These are phyloP conservation scores for Annona cherimola DNA, from an alignment of 164 flowering plant genomes.

Conservation along the genomic window DNA sequence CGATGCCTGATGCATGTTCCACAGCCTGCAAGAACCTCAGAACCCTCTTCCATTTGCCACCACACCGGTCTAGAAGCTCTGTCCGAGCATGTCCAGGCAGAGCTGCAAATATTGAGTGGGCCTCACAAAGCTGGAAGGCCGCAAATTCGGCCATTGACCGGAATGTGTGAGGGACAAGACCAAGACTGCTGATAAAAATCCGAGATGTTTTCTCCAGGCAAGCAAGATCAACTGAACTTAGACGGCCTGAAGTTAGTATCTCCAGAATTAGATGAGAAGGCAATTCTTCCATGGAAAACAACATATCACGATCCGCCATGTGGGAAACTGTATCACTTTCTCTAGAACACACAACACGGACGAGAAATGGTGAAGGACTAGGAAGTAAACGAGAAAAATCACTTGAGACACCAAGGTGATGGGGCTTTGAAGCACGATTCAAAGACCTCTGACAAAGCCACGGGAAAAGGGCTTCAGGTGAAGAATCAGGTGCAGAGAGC, in stretches of 20 bases:
- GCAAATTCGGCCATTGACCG: constrained; percentile 75
- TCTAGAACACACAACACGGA: neutral
- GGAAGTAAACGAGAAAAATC: neutral
- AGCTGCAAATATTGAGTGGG: constrained; percentile 36
- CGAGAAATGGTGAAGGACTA: neutral
- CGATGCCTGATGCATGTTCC: constrained; percentile 63
- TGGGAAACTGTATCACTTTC: neutral
- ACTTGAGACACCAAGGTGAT: neutral
- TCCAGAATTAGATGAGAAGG: constrained; percentile 85
- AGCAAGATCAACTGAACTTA: constrained; percentile 60
- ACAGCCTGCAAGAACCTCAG: constrained; percentile 81
- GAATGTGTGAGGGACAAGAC: constrained; percentile 47
- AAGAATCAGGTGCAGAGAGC: constrained; percentile 1
- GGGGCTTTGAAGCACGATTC: neutral
- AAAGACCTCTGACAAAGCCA: neutral
- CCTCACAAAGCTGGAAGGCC: constrained; percentile 56
- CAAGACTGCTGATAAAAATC: constrained; percentile 53
- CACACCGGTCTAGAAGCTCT: constrained; percentile 52
- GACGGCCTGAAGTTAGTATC: constrained; percentile 55
- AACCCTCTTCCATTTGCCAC: constrained; percentile 82
- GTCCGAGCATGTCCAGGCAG: constrained; percentile 31
- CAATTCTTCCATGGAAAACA: constrained; percentile 47
- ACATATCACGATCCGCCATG: constrained; percentile 9
- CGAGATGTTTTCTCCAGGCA: constrained; percentile 63
- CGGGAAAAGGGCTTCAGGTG: constrained; percentile 5